Evolutionary conservation across 2,329 filamentous ascomycete genomes (phyloP).

Genomic region (Hawksworthiomyces lignivorus): DNA sequence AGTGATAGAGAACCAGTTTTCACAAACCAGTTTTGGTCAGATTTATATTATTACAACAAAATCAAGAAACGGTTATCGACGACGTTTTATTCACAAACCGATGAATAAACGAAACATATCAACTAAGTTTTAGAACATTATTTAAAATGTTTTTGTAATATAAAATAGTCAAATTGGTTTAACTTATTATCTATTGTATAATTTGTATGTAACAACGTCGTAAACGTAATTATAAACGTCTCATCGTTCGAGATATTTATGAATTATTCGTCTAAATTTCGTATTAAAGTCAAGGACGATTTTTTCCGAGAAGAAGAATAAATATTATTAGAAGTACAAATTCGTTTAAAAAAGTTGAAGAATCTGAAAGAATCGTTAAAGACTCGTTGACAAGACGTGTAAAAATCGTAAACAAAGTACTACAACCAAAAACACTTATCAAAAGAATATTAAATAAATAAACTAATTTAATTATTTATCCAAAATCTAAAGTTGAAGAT

Average conservation of each 20-base stretch:
- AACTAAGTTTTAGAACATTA: too few relatives aligned
- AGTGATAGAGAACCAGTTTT: slow-evolving; percentile 10
- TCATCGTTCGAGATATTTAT: neutral
- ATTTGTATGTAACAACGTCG: neutral
- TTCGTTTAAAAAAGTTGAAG: neutral
- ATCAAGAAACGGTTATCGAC: too few relatives aligned
- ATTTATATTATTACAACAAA: slow-evolving; percentile 11
- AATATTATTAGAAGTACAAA: neutral
- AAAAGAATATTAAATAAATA: neutral
- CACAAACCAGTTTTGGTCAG: slow-evolving; percentile 5
- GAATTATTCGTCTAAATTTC: neutral
- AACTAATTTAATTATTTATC: neutral
- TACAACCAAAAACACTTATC: neutral
- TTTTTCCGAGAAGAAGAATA: neutral
- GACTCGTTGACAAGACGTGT: neutral
- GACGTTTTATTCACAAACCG: too few relatives aligned
- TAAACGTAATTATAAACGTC: neutral
- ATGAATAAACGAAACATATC: slow-evolving; percentile 2
- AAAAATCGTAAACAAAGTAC: neutral
- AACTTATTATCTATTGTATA: slow-evolving; percentile 11
- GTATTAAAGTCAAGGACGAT: neutral
- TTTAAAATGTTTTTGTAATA: too few relatives aligned
- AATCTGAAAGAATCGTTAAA: neutral
- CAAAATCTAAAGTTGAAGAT: neutral
- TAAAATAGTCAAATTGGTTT: neutral